Base-by-base conservation (phyloP, 352 stramenopile genomes). In the Thraustochytrium sp. region DNA sequence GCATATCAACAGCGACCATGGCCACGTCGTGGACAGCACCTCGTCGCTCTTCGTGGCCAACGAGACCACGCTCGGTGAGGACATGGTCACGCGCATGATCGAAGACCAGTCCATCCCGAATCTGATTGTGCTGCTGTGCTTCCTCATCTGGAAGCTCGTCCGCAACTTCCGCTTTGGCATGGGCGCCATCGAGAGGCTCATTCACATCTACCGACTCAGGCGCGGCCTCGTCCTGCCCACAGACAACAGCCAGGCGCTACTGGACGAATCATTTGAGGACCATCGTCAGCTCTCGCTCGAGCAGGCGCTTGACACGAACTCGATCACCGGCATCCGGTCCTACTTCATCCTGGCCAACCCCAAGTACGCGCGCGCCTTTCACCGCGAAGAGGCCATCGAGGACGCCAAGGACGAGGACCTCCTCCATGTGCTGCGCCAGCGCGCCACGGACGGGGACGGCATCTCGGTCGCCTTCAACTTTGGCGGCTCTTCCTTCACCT, bases 301-400 rank as follows among this genome's bases (percentile, higher is more conserved):
- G 26, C 61, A 73, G 61, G 61, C 61, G 16, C 36, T 73, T 1
- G 61, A 73, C 40, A 13, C 40, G 36, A 26, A 26, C 16, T 26
- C 23, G 1, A 51, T 75, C 40, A 38, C 31, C 31, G 63, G 63
- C 26, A 75, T 75, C 46, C 3, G 5, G 0, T 75, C 63, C 29
- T 75, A 75, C 63, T 44, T 54, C 63, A 75, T 75, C 40, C 63
- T 75, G n/a, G 63, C 63, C 23, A 75, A 75, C 46, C 63, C 63
- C 34, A 36, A 40, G n/a, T 75, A 75, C 26, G 63, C 63, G 63
- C 63, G 37, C 63, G 63, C 63, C 40, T 75, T 75, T n/a, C 40
- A 56, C n/a, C 46, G n/a, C n/a, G 29, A 42, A 44, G 46, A 75
- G 18, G 36, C 5, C 29, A 26, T 37, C 36, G 36, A 51, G n/a